Evolutionary conservation across 495 filamentous ascomycete species (phyloP).

Genomic region (Penicillium flavigenum): DNA sequence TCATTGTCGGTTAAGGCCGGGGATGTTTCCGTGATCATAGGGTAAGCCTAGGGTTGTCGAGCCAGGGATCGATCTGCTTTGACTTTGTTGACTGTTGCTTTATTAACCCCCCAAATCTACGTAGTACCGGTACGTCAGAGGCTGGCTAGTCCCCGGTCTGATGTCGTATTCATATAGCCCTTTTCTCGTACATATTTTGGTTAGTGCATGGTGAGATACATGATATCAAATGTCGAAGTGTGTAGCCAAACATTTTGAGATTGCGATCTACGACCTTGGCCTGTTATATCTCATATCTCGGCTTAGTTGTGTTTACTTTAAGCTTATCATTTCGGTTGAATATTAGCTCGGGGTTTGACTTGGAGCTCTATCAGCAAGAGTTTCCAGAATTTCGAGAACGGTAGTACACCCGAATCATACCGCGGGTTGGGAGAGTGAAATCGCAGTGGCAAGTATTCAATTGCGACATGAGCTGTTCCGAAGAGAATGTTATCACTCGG

Average conservation of each 20-base stretch:
- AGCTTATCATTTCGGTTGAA: not conserved
- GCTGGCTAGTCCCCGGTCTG: not conserved
- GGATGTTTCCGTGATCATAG: no score
- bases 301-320: not conserved
- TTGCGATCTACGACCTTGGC: not conserved
- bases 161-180: not conserved
- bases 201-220: no score
- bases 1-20: no score
- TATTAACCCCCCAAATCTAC: slow-evolving; percentile 1
- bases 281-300: not conserved
- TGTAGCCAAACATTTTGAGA: no score
- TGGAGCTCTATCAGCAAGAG: not conserved
- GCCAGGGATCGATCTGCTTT: slow-evolving; percentile 27
- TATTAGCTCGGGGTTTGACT: not conserved
- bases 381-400: not conserved
- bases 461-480: not conserved
- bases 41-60: no score
- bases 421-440: not conserved
- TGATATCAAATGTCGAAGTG: no score
- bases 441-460: not conserved
- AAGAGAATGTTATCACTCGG: not conserved
- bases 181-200: no score
- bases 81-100: not conserved
- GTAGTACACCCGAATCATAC: not conserved
- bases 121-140: slow-evolving; percentile 3